Percentiles rank a stretch among this genome's conserved stretches.
Evolutionary conservation across 306 rosid species (phyloP).

Genomic region (Quercus rubra): DNA sequence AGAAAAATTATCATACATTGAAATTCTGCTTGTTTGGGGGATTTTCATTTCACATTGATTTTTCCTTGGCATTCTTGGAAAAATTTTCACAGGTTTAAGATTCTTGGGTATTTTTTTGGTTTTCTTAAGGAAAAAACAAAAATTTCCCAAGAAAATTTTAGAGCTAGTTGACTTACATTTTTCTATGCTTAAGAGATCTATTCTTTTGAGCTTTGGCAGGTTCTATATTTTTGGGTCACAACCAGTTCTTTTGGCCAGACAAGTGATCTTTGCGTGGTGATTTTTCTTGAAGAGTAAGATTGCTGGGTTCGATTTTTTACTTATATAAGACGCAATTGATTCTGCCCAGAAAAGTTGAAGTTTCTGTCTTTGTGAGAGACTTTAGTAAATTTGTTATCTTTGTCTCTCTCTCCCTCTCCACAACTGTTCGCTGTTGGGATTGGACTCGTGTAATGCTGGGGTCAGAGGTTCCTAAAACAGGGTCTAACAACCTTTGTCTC

Average conservation of each 20-base stretch:
- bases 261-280: conserved; percentile 1
- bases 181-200: conserved; percentile 42
- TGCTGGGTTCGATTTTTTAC: conserved; percentile 30
- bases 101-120: conserved; percentile 2
- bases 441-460: conserved; percentile 53
- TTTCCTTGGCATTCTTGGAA: neutral
- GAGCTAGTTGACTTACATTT: conserved; percentile 34
- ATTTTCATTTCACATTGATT: conserved; percentile 34
- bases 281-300: conserved; percentile 24
- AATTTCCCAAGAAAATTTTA: neutral
- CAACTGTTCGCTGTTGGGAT: conserved; percentile 28
- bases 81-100: conserved; percentile 9
- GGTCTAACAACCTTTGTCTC: conserved; percentile 31
- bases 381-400: conserved; percentile 7
- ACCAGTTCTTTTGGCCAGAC: conserved; percentile 13
- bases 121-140: neutral
- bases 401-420: conserved; percentile 1
- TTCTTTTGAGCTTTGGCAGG: conserved; percentile 25
- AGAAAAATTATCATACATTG: conserved; percentile 24
- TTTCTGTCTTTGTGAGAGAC: neutral
- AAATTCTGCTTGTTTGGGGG: conserved; percentile 17
- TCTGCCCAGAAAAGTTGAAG: conserved; percentile 13
- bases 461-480: conserved; percentile 39
- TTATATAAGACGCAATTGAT: conserved; percentile 36
- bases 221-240: neutral